A percentile compares a stretch with the other conserved stretches of the same genome.
phyloP scores from a whole-genome alignment of 2,329 filamentous ascomycete genomes.

The Ceratocystiopsis sp. region DNA sequence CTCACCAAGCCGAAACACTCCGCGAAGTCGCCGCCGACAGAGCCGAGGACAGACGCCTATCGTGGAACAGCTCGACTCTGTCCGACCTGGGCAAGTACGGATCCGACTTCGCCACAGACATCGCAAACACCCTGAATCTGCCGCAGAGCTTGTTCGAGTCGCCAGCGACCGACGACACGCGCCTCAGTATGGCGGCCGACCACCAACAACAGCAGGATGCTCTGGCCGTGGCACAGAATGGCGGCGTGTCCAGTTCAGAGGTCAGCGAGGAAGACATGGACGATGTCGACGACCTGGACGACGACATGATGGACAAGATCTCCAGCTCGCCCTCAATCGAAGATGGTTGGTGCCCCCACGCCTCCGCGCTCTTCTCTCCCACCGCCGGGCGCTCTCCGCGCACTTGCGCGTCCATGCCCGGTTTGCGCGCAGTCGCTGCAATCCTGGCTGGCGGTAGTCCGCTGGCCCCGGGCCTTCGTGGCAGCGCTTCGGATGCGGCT shows the following conservation, averaged over 20 bases:
- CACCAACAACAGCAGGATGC: constrained; percentile 30
- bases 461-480: background rate
- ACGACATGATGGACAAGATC: constrained; percentile 97
- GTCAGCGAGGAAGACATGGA: constrained; percentile 46
- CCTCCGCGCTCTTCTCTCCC: constrained; percentile 11
- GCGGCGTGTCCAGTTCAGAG: constrained; percentile 27
- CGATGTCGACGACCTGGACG: constrained; percentile 32
- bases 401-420: too few relatives aligned
- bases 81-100: constrained; percentile 27
- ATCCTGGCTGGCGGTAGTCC: constrained; percentile 2
- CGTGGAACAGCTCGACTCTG: constrained; percentile 26
- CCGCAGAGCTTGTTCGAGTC: constrained; percentile 6
- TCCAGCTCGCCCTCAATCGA: constrained; percentile 97
- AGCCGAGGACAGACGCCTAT: constrained; percentile 52
- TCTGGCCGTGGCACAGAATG: constrained; percentile 44
- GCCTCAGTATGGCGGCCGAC: constrained; percentile 9
- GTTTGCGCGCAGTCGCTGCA: background rate
- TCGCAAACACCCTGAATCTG: constrained; percentile 21
- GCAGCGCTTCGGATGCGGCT: background rate
- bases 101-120: constrained; percentile 26
- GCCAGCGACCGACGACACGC: background rate
- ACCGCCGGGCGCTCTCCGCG: constrained; percentile 4
- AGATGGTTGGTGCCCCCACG: constrained; percentile 67
- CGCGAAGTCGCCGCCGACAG: constrained; percentile 64
- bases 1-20: constrained; percentile 74